These are phyloP conservation scores for Sonneratia alba DNA, from an alignment of 345 rosid species.

Conservation along the genomic window DNA sequence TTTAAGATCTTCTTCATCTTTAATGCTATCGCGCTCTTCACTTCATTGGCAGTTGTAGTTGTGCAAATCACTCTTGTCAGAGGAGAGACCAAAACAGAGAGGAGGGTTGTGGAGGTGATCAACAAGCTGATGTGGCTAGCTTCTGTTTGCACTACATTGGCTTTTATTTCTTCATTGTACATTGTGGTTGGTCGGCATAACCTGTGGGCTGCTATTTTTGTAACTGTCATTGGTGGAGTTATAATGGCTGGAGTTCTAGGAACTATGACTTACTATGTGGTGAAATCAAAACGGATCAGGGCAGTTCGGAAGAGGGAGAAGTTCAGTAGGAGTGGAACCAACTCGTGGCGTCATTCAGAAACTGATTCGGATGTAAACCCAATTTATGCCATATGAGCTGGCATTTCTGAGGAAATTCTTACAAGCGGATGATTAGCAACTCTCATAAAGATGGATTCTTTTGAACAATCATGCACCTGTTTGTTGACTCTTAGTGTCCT, in stretches of 20 bases:
- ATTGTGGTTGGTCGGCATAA: conserved; percentile 68
- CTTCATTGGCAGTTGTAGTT: conserved; percentile 80
- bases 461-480: not conserved
- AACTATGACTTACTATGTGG: conserved; percentile 67
- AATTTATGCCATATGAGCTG: conserved; percentile 63
- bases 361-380: conserved; percentile 58
- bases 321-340: conserved; percentile 21
- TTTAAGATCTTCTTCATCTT: conserved; percentile 70
- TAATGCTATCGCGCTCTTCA: conserved; percentile 72
- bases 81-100: conserved; percentile 70
- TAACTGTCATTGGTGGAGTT: conserved; percentile 61
- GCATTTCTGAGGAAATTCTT: not conserved
- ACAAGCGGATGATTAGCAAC: not conserved
- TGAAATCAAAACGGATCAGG: conserved; percentile 49
- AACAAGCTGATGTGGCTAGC: conserved; percentile 97
- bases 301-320: conserved; percentile 49
- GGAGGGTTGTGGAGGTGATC: conserved; percentile 71
- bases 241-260: conserved; percentile 63
- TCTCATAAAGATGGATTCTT: not conserved
- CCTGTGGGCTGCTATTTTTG: conserved; percentile 69
- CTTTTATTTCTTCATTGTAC: conserved; percentile 68
- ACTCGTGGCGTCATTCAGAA: conserved; percentile 36
- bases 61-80: conserved; percentile 87
- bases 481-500: not conserved
- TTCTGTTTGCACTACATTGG: conserved; percentile 72